phyloP scores from a whole-genome alignment of 768 basidiomycete genomes.

The Rhizopogon vulgaris region DNA sequence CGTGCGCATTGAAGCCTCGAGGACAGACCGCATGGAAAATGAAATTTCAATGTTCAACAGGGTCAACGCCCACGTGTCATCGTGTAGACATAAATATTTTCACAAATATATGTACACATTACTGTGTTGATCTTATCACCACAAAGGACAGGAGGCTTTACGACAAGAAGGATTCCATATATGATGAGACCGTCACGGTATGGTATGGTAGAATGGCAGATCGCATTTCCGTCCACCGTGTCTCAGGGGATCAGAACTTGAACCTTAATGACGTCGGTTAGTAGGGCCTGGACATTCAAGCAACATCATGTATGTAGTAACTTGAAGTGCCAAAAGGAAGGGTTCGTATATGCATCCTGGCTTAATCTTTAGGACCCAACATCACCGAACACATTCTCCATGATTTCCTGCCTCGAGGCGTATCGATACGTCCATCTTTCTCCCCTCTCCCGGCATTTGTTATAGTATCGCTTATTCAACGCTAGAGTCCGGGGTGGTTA shows the following conservation, averaged over 20 bases:
- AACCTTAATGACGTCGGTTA: no score
- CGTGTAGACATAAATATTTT: background rate
- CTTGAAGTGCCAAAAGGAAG: background rate
- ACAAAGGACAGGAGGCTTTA: background rate
- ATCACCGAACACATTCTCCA: conserved; percentile 9
- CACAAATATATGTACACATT: background rate
- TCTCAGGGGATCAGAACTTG: no score
- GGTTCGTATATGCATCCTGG: no score
- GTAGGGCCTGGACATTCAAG: no score
- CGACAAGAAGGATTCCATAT: background rate
- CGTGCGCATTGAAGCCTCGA: conserved; percentile 21
- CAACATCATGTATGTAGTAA: no score
- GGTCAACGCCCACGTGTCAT: background rate
- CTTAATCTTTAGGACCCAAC: background rate
- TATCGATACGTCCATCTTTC: conserved; percentile 25
- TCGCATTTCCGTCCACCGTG: background rate
- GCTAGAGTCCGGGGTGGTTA: conserved; percentile 6
- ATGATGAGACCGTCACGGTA: background rate
- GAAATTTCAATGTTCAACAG: background rate
- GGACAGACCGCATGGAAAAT: conserved; percentile 12
- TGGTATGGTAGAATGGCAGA: background rate
- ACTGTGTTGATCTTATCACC: background rate
- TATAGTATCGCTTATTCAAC: conserved; percentile 16
- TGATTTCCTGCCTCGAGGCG: conserved; percentile 24
- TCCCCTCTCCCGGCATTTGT: conserved; percentile 4